phyloP scores from a whole-genome alignment of 495 filamentous ascomycete genomes.

The Thermochaetoides thermophila region DNA sequence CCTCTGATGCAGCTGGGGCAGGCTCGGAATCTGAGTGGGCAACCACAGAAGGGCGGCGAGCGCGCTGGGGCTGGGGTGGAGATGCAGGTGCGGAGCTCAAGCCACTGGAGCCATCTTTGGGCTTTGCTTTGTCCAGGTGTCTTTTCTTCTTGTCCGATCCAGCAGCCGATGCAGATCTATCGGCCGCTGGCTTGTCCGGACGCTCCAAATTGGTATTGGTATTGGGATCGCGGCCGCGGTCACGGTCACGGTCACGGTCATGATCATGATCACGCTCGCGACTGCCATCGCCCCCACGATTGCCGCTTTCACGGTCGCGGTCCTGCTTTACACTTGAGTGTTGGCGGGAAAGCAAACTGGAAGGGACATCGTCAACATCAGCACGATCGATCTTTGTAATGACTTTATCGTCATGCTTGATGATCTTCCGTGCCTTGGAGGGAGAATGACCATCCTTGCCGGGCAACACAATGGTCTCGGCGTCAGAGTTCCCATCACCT shows the following conservation, averaged over 20 bases:
- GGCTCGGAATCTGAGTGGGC: conserved; percentile 31
- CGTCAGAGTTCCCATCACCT: conserved; percentile 55
- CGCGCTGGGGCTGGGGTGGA: conserved; percentile 23
- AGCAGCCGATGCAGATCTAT: conserved; percentile 10
- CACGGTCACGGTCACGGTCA: too few relatives aligned
- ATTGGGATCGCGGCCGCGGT: too few relatives aligned
- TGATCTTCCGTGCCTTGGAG: conserved; percentile 51
- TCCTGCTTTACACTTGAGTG: conserved; percentile 9
- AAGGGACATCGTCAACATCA: neutral
- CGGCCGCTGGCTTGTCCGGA: conserved; percentile 1
- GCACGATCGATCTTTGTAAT: conserved; percentile 24
- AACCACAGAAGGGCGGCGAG: conserved; percentile 27
- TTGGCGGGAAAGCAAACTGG: too few relatives aligned
- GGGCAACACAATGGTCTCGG: conserved; percentile 65
- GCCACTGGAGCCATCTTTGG: conserved; percentile 35
- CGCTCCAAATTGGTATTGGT: too few relatives aligned
- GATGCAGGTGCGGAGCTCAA: conserved; percentile 42
- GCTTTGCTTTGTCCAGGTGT: conserved; percentile 24
- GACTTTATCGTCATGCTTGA: conserved; percentile 54
- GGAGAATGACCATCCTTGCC: conserved; percentile 57
- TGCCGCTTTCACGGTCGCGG: conserved; percentile 13
- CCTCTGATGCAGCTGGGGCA: conserved; percentile 22
- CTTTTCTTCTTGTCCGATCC: conserved; percentile 36
- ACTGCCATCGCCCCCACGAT: too few relatives aligned
- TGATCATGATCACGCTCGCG: too few relatives aligned